Percentiles rank a stretch among this genome's conserved stretches.
Conservation (phyloP, 1,284 basidiomycete species). For the Microbotryum silenes-acaulis region DNA sequence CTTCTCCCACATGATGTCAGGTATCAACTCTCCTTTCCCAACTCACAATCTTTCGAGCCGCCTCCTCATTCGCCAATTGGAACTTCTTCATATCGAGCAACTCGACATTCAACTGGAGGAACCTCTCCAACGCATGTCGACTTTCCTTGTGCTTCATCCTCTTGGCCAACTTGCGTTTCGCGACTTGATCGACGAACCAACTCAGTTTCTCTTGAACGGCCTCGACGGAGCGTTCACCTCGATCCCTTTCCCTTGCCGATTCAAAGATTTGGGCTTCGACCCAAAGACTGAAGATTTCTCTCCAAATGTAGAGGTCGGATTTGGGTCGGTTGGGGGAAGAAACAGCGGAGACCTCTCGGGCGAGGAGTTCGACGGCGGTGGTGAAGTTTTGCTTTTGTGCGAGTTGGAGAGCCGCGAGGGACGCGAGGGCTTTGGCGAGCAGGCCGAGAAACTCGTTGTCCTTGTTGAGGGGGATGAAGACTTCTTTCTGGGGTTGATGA, state of each 20-base stretch:
- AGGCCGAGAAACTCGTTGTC: slow-evolving; percentile 76
- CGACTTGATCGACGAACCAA: slow-evolving; percentile 61
- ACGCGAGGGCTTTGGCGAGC: slow-evolving; percentile 61
- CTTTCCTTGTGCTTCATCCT: slow-evolving; percentile 60
- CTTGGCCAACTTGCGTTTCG: slow-evolving; percentile 54
- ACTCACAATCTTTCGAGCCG: slow-evolving; percentile 46
- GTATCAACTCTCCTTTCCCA: neutral
- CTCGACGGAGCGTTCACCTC: slow-evolving; percentile 59
- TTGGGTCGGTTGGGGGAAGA: slow-evolving; percentile 47
- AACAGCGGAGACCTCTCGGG: slow-evolving; percentile 49
- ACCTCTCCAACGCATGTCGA: slow-evolving; percentile 61
- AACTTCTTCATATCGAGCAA: slow-evolving; percentile 74
- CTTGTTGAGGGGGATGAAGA: slow-evolving; percentile 71
- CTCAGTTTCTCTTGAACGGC: slow-evolving; percentile 66
- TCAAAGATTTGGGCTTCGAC: slow-evolving; percentile 84
- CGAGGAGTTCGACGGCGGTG: slow-evolving; percentile 55
- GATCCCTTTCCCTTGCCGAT: slow-evolving; percentile 58
- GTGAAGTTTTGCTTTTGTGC: slow-evolving; percentile 59
- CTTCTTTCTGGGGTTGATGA: slow-evolving; percentile 44
- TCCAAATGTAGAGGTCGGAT: slow-evolving; percentile 81
- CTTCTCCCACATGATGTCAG: slow-evolving; percentile 48
- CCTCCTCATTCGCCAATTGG: slow-evolving; percentile 75
- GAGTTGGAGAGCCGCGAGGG: slow-evolving; percentile 59
- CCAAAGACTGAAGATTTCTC: slow-evolving; percentile 80
- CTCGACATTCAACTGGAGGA: slow-evolving; percentile 71